Percentiles rank a stretch among this genome's conserved stretches.
Conservation (phyloP, 331 rosid genomes). For the Dryas integrifolia region DNA sequence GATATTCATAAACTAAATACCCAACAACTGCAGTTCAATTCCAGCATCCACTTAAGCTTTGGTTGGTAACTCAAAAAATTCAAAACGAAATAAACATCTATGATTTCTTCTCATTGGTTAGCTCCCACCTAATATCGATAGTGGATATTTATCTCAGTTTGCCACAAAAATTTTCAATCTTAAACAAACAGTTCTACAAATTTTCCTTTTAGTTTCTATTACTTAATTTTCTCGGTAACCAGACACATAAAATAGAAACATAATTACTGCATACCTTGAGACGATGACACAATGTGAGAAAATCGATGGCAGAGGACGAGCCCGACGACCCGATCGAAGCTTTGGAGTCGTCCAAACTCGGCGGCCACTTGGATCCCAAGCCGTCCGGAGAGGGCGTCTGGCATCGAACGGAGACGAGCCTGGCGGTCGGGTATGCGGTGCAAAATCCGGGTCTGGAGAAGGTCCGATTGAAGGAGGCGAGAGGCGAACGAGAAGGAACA, state of each 20-base stretch:
- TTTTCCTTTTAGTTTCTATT: not conserved
- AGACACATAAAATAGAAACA: not conserved
- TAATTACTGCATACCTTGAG: conserved; percentile 57
- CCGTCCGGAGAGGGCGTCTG: conserved; percentile 41
- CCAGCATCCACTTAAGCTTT: not conserved
- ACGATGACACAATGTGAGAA: conserved; percentile 72
- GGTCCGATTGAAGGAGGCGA: conserved; percentile 27
- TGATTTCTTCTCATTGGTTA: not conserved
- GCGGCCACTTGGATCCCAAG: conserved; percentile 23
- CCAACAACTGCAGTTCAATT: not conserved
- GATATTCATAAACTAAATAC: not conserved
- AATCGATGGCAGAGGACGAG: conserved; percentile 65
- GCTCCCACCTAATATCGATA: too few species aligned
- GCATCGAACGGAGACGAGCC: conserved; percentile 53
- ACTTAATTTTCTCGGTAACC: conserved; percentile 13
- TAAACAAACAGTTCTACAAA: not conserved
- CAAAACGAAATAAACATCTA: not conserved
- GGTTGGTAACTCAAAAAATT: not conserved
- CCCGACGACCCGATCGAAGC: conserved; percentile 36
- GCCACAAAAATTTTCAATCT: conserved; percentile 1
- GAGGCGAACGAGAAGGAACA: conserved; percentile 30
- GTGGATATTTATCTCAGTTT: not conserved
- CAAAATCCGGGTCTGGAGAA: conserved; percentile 29
- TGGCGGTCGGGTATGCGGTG: conserved; percentile 26
- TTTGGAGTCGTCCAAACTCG: conserved; percentile 32